These are phyloP conservation scores for Sporobolomyces roseus DNA, from an alignment of 768 basidiomycete genomes.

Conservation along the genomic window DNA sequence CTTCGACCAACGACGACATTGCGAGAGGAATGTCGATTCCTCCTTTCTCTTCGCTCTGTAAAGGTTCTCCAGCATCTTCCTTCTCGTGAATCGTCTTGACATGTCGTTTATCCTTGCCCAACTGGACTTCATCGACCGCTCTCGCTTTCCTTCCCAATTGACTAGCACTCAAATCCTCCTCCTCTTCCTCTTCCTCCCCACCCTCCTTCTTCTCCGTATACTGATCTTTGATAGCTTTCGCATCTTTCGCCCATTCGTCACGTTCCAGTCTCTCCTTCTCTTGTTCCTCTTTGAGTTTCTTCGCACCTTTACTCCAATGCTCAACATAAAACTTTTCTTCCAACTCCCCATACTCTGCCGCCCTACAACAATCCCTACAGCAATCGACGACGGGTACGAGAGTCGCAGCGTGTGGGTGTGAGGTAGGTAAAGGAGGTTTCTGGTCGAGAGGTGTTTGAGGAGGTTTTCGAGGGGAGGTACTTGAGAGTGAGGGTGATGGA, in stretches of 20 bases:
- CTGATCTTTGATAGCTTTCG: background rate
- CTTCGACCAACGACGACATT: no score
- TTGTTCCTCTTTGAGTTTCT: constrained; percentile 1
- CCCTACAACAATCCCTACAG: background rate
- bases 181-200: constrained; percentile 3
- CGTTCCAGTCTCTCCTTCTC: background rate
- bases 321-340: constrained; percentile 6
- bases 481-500: background rate
- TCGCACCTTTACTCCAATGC: constrained; percentile 12
- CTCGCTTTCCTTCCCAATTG: background rate
- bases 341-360: constrained; percentile 10
- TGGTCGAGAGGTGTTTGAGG: background rate
- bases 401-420: background rate
- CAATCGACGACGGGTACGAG: constrained; percentile 13
- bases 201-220: background rate
- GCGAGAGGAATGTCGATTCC: background rate
- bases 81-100: constrained; percentile 6
- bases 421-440: background rate
- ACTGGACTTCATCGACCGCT: constrained; percentile 20
- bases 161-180: constrained; percentile 1
- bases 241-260: background rate
- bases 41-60: background rate
- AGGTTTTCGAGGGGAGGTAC: background rate
- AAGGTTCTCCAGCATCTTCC: background rate
- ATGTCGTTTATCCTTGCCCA: background rate